phyloP scores from a whole-genome alignment of 2,329 filamentous ascomycete species.

The Aspergillus sp. region DNA sequence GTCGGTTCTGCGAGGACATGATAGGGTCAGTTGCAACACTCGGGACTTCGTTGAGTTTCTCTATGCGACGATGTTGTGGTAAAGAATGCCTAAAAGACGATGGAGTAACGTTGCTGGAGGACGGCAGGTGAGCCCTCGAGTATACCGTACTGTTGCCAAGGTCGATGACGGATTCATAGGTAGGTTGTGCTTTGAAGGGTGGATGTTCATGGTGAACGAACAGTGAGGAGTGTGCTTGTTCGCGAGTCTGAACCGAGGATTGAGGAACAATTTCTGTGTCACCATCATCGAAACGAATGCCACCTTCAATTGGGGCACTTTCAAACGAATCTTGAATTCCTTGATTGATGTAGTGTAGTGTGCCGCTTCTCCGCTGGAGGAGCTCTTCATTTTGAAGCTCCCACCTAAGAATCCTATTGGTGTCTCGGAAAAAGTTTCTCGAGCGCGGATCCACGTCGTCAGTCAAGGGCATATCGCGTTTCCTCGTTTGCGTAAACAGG shows the following conservation, averaged over 20 bases:
- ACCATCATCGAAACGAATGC: slow-evolving; percentile 39
- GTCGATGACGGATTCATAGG: neutral
- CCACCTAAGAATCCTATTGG: slow-evolving; percentile 42
- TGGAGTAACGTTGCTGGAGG: neutral
- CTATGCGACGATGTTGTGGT: slow-evolving; percentile 32
- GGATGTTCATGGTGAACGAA: neutral
- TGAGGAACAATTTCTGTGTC: slow-evolving; percentile 17
- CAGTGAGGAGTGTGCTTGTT: neutral
- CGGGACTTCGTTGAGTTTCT: slow-evolving; percentile 30
- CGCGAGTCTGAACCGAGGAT: neutral
- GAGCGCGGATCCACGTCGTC: slow-evolving; percentile 29
- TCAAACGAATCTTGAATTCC: slow-evolving; percentile 38
- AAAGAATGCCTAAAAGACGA: slow-evolving; percentile 1
- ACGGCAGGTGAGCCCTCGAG: neutral
- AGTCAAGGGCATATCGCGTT: slow-evolving; percentile 21
- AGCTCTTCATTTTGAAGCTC: slow-evolving; percentile 40
- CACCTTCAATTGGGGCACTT: slow-evolving; percentile 35
- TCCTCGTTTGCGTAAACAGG: slow-evolving; percentile 29
- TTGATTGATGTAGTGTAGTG: slow-evolving; percentile 45
- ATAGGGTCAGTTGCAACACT: slow-evolving; percentile 14
- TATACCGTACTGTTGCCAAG: neutral
- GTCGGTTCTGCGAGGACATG: slow-evolving; percentile 19
- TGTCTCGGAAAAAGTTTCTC: slow-evolving; percentile 34
- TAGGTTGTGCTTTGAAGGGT: neutral
- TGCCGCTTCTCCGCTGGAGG: slow-evolving; percentile 28